Evolutionary conservation across 2,329 filamentous ascomycete species (phyloP).

Genomic region (Epichloe hybrida): DNA sequence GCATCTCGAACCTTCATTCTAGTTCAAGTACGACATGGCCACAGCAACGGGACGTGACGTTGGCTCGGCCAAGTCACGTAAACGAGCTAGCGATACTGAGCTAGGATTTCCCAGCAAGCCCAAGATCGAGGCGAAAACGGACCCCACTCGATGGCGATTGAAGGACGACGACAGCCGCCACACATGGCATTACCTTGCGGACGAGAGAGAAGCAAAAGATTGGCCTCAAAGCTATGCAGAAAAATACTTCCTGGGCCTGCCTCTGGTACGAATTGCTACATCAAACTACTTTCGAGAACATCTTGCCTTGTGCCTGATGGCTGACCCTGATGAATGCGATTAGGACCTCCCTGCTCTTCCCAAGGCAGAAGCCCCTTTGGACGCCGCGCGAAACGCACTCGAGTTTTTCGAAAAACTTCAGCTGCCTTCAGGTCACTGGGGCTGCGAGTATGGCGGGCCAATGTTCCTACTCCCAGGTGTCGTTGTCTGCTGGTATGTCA

Average conservation of each 20-base stretch:
- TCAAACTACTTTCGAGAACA: neutral
- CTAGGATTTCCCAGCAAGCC: conserved; percentile 30
- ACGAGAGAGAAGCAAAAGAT: conserved; percentile 51
- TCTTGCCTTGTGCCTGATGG: neutral
- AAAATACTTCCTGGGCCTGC: conserved; percentile 72
- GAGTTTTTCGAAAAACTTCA: conserved; percentile 84
- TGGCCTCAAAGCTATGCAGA: conserved; percentile 89
- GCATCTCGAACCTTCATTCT: too few species aligned
- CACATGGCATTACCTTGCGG: conserved; percentile 84
- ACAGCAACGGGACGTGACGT: conserved; percentile 17
- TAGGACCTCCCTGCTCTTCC: conserved; percentile 65
- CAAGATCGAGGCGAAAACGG: conserved; percentile 48
- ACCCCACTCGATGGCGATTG: conserved; percentile 73
- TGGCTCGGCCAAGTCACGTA: conserved; percentile 23
- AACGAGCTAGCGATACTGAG: conserved; percentile 28
- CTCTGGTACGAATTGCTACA: conserved; percentile 42
- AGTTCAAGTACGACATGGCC: conserved; percentile 13
- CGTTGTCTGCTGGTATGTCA: conserved; percentile 77
- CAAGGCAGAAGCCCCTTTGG: conserved; percentile 57
- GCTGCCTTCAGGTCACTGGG: conserved; percentile 83
- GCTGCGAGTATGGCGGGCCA: conserved; percentile 91
- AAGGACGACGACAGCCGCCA: conserved; percentile 72
- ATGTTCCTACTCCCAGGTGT: conserved; percentile 89
- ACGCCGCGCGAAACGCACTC: conserved; percentile 71
- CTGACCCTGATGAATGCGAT: neutral